Percentiles rank a stretch among this genome's conserved stretches.
These are phyloP conservation scores for Nannochloropsis salina DNA, from an alignment of 108 stramenopile genomes.

Conservation along the genomic window DNA sequence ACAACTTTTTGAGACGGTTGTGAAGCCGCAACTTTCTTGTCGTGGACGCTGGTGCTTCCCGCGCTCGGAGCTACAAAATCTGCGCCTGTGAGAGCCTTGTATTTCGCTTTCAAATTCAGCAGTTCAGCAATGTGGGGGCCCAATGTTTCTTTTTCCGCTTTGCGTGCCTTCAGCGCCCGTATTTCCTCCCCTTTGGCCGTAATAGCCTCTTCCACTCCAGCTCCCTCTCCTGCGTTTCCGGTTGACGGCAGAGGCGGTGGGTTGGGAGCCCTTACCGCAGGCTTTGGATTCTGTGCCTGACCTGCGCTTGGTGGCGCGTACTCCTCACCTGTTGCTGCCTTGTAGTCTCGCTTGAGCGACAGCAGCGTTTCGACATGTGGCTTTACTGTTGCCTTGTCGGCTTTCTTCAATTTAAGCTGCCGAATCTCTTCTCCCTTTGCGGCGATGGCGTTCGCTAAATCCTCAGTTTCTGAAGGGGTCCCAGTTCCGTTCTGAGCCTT, in stretches of 20 bases:
- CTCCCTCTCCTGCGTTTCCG: constrained; percentile 18
- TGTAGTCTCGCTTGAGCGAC: constrained; percentile 42
- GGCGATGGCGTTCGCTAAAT: background rate
- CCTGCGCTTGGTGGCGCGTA: constrained; percentile 43
- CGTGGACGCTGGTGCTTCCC: background rate
- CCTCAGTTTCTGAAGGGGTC: background rate
- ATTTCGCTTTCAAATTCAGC: constrained; percentile 40
- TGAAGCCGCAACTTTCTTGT: constrained; percentile 25
- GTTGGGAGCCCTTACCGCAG: background rate
- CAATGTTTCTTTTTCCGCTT: constrained; percentile 42
- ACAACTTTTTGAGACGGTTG: constrained; percentile 21
- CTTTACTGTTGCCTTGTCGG: constrained; percentile 35
- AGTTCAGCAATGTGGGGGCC: constrained; percentile 45
- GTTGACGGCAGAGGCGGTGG: constrained; percentile 11
- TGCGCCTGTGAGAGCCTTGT: constrained; percentile 38
- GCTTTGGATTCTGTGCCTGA: background rate
- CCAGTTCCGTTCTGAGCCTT: background rate
- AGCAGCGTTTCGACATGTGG: constrained; percentile 41
- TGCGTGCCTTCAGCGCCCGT: constrained; percentile 44
- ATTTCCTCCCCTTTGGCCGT: constrained; percentile 30
- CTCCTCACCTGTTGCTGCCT: constrained; percentile 34
- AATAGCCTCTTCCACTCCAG: constrained; percentile 11
- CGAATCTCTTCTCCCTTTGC: constrained; percentile 39
- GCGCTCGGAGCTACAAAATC: constrained; percentile 42
- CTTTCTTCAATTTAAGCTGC: constrained; percentile 45